These are phyloP conservation scores for Skeletonema tropicum DNA, from an alignment of 108 stramenopile genomes.

Conservation along the genomic window DNA sequence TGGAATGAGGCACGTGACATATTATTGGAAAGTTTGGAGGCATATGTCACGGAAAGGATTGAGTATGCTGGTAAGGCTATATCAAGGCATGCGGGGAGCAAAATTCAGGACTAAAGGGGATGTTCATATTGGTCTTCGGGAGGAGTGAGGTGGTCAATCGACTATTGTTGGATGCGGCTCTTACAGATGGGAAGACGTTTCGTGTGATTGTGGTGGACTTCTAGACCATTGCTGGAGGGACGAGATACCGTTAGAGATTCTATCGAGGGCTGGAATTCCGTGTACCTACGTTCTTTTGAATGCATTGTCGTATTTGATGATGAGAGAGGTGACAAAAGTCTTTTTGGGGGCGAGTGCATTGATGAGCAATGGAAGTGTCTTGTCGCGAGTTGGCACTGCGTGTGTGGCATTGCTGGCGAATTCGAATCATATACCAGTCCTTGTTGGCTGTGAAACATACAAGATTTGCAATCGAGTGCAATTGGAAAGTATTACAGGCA, in stretches of 20 bases:
- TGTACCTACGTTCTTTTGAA: conserved; percentile 92
- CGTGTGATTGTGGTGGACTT: conserved; percentile 96
- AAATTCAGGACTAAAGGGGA: conserved; percentile 89
- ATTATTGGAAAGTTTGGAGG: conserved; percentile 83
- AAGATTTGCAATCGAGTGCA: conserved; percentile 98
- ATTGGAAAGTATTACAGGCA: conserved; percentile 93
- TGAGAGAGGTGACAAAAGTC: conserved; percentile 94
- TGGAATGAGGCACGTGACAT: conserved; percentile 76
- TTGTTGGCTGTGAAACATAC: conserved; percentile 98
- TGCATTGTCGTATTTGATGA: conserved; percentile 93
- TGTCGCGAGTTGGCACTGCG: conserved; percentile 93
- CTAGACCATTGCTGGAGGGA: conserved; percentile 87
- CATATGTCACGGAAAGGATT: conserved; percentile 89
- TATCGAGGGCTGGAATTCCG: conserved; percentile 73
- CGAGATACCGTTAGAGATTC: conserved; percentile 66
- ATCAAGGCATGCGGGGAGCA: conserved; percentile 73
- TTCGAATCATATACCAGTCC: conserved; percentile 87
- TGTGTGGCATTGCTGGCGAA: conserved; percentile 94
- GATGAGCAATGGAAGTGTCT: conserved; percentile 94
- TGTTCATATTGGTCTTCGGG: conserved; percentile 94
- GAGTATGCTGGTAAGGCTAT: conserved; percentile 91
- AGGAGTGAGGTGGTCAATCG: conserved; percentile 71
- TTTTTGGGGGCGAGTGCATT: conserved; percentile 96
- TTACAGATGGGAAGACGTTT: conserved; percentile 58
- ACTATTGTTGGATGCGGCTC: conserved; percentile 54